phyloP scores from a whole-genome alignment of 2,329 filamentous ascomycete species.

The Penicillium sp. region DNA sequence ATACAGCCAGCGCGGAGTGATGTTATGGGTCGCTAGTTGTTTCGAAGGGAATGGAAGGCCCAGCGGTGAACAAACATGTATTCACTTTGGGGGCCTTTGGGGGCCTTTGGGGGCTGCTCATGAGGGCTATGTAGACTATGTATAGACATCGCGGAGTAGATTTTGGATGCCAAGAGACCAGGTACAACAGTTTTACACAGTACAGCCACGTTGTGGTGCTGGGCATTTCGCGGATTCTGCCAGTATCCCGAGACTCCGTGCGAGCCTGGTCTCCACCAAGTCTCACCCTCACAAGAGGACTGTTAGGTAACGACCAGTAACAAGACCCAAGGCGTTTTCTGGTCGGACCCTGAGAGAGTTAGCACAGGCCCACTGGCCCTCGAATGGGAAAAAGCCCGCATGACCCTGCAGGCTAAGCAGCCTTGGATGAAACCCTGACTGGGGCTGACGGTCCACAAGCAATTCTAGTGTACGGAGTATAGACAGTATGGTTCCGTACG shows the following conservation, averaged over 20 bases:
- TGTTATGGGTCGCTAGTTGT: background rate
- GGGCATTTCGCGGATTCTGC: background rate
- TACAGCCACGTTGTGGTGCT: background rate
- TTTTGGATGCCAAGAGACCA: conserved; percentile 3
- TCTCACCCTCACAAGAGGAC: background rate
- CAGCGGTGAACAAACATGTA: background rate
- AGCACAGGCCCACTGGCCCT: conserved; percentile 1
- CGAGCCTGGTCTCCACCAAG: background rate
- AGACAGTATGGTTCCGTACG: background rate
- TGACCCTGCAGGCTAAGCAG: conserved; percentile 8
- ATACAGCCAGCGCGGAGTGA: background rate
- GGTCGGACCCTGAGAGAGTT: background rate
- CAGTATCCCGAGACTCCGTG: background rate
- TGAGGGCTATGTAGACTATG: background rate
- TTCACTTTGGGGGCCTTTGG: background rate
- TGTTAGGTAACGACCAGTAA: background rate
- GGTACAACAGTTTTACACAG: background rate
- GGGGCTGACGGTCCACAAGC: conserved; percentile 3
- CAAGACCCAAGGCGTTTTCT: background rate
- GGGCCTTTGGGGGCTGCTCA: background rate
- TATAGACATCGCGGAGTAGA: background rate
- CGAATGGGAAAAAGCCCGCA: conserved; percentile 8
- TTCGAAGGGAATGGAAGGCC: background rate
- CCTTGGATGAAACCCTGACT: conserved; percentile 7
- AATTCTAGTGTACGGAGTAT: background rate